Base-by-base conservation (phyloP, 176 grass and related monocot genomes). In the Coix lacrymajobi region DNA sequence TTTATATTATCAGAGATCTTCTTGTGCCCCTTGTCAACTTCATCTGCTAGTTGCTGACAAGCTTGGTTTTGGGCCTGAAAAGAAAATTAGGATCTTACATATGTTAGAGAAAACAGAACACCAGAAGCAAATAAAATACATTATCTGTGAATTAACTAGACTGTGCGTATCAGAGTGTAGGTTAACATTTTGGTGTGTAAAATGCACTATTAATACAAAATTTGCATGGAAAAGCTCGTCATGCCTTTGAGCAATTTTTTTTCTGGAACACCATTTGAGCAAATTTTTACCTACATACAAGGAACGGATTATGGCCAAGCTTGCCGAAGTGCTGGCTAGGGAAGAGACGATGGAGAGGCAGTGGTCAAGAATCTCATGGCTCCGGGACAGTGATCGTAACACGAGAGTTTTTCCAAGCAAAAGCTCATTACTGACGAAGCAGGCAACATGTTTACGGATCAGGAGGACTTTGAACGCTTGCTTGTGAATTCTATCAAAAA, bases 11-110 rank as follows among this genome's bases (percentile, higher is more conserved):
- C 78, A 75, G 82, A 77, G 68, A 85, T 79, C 46, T 85, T 85
- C 37, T 85, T 85, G 62, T 88, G 70, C 12, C 88, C 90, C 60
- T 83, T 88, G 67, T 86, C 83, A 36, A 73, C 79, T 79, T 85
- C 83, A 37, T 88, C 86, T 69, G 61, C 75, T 75, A 83, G 66
- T 46, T 88, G 78, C 73, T 82, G 46, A 71, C 39, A 92, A 11
- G 39, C 41, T 45, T 85, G 66, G 24, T 71, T 88, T 34, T 85
- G 82, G 66, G 24, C 79, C 82, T 92, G 68, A 44, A 62, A 62
- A 80, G 31, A 85, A 1, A 71, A 71, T 63, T 62, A 5, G 29
- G 22, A 70, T 82, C 12, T 31, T 69, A 82, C 57, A 84, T 22
- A 54, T 37, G 25, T 1, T 41, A 75, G 36, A 76, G 26, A 22